phyloP scores from a whole-genome alignment of 2,329 filamentous ascomycete species.

The Exophiala oligosperma region DNA sequence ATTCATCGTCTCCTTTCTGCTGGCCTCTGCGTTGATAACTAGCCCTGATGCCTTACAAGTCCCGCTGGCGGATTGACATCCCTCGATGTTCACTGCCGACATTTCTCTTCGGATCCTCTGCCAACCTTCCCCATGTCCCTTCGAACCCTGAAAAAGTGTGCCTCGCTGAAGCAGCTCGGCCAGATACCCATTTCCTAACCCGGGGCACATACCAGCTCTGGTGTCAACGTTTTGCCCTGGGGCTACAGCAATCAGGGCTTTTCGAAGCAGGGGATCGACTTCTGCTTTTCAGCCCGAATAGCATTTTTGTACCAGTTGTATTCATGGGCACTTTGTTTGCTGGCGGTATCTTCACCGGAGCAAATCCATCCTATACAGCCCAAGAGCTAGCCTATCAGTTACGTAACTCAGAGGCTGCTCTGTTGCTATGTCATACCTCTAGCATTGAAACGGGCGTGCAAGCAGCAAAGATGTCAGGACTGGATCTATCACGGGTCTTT shows the following conservation, averaged over 20 bases:
- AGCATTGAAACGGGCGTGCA: conserved; percentile 25
- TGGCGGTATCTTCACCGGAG: conserved; percentile 71
- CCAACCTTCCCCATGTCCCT: conserved; percentile 24
- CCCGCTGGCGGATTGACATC: conserved; percentile 41
- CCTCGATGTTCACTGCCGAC: conserved; percentile 46
- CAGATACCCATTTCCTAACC: conserved; percentile 64
- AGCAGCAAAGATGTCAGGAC: conserved; percentile 23
- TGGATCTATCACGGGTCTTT: conserved; percentile 23
- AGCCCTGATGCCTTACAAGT: conserved; percentile 46
- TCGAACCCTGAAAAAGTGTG: conserved; percentile 39
- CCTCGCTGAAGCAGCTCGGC: conserved; percentile 61
- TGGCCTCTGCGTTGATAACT: too few relatives aligned
- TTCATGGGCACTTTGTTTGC: conserved; percentile 71
- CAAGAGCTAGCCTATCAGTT: conserved; percentile 72
- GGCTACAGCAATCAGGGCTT: conserved; percentile 57
- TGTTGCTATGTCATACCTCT: conserved; percentile 55
- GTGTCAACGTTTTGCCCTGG: conserved; percentile 67
- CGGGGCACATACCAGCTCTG: conserved; percentile 61
- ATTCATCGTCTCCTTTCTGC: too few relatives aligned
- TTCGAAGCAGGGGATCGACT: conserved; percentile 67
- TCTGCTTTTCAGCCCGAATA: conserved; percentile 70
- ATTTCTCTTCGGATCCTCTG: conserved; percentile 47
- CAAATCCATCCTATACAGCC: conserved; percentile 65
- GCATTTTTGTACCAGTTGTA: conserved; percentile 65
- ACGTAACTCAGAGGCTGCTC: conserved; percentile 64